Evolutionary conservation across 148 eudicot genomes (phyloP).

Genomic region (Rhododendron mucronatum): DNA sequence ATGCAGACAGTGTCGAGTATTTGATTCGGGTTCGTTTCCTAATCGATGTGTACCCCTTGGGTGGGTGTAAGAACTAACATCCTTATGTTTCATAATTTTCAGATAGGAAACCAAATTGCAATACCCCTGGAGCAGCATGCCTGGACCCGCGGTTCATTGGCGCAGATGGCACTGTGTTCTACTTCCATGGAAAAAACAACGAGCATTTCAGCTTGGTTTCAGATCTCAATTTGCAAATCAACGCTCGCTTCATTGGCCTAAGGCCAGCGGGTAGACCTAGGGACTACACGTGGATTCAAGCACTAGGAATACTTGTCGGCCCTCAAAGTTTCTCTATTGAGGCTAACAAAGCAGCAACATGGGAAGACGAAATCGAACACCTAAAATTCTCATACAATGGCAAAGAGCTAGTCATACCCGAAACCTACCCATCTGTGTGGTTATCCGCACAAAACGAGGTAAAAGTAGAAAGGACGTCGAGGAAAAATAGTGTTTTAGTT

Average conservation of each 20-base stretch:
- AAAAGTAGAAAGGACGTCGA: conserved; percentile 16
- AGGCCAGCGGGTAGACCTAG: neutral
- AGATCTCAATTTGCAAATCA: neutral
- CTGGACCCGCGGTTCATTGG: too few relatives aligned
- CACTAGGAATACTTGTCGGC: neutral
- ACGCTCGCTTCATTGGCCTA: neutral
- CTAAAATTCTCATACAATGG: too few relatives aligned
- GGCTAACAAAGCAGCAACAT: conserved; percentile 17
- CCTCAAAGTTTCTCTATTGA: conserved; percentile 12
- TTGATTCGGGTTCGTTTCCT: neutral
- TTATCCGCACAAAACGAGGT: neutral
- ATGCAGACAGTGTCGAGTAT: neutral
- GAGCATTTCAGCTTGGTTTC: neutral
- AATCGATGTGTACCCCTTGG: neutral
- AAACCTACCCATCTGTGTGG: too few relatives aligned
- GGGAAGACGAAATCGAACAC: conserved; percentile 11
- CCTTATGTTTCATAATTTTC: neutral
- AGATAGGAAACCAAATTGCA: conserved; percentile 10
- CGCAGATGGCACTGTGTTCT: too few relatives aligned
- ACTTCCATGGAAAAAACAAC: neutral
- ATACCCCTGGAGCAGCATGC: too few relatives aligned
- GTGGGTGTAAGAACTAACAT: neutral
- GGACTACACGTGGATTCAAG: neutral
- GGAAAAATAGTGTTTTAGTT: conserved; percentile 11
- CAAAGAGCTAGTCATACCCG: too few relatives aligned